Evolutionary conservation across 2,329 filamentous ascomycete species (phyloP).

Genomic region (Fusarium compactum): DNA sequence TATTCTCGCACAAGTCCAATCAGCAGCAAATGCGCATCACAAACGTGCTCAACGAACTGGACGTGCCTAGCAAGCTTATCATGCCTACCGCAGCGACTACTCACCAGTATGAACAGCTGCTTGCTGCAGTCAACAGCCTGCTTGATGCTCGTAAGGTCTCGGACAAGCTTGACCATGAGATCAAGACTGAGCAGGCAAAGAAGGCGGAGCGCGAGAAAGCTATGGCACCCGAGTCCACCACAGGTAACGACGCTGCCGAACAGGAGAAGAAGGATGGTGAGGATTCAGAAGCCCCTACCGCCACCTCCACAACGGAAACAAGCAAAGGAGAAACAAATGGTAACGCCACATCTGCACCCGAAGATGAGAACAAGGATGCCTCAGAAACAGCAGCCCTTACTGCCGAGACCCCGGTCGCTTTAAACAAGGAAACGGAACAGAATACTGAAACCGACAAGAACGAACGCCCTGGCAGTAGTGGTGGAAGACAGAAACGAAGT

Average conservation of each 20-base stretch:
- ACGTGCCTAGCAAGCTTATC: conserved; percentile 75
- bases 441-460: conserved; percentile 48
- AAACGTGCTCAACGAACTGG: conserved; percentile 77
- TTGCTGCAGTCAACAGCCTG: conserved; percentile 74
- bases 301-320: conserved; percentile 1
- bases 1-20: conserved; percentile 80
- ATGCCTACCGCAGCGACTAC: conserved; percentile 82
- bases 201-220: conserved; percentile 64
- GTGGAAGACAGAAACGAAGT: conserved; percentile 76
- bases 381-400: conserved; percentile 18
- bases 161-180: conserved; percentile 81
- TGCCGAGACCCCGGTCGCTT: conserved; percentile 22
- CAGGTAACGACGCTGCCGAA: conserved; percentile 33
- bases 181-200: conserved; percentile 70
- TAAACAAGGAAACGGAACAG: conserved; percentile 34
- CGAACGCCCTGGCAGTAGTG: conserved; percentile 55
- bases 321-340: conserved; percentile 29
- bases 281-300: conserved; percentile 27
- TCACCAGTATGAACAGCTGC: conserved; percentile 76
- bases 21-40: conserved; percentile 81
- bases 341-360: conserved; percentile 13
- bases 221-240: conserved; percentile 32
- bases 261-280: conserved; percentile 23
- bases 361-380: conserved; percentile 38
- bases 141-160: conserved; percentile 79